Evolutionary conservation across 768 basidiomycete genomes (phyloP), one percentile per base, ranked within the genome.

Genomic region (Naganishia onofrii): DNA sequence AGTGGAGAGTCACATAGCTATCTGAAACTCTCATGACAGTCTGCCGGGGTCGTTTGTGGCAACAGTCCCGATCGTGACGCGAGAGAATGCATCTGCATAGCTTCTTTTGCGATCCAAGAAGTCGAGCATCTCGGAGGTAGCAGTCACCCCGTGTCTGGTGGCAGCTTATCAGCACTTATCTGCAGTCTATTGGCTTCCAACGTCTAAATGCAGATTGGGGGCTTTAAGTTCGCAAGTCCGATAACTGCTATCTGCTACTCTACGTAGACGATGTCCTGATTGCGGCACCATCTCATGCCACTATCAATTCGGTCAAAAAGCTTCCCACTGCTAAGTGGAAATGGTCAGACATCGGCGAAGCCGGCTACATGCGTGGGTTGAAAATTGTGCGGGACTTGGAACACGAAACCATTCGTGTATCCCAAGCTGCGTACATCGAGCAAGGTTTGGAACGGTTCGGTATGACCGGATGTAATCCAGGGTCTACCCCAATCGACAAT

Each of bases 221-320:
- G 3, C 51, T 75, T 19, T 71, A 71, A 69, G 28, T 34, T 71
- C 36, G 38, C 19, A 15, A 66, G 31, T 13, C 53, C 13, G 52
- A 34, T 38, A 58, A n/a, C n/a, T 67, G 63, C 15, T 57, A 73
- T 42, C 44, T 72, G 3, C 51, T 74, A 15, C 64, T 67, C 1
- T 72, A 74, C 52, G 71, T 74, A 36, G 73, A 74, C 48, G 73
- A 74, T 56, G 36, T 72, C 4, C 55, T 74, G 64, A 68, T 72
- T 36, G 72, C 74, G 1, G 31, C 64, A n/a, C 46, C 32, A 21
- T 26, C 26, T 2, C 15, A 38, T 7, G 26, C 38, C 5, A 54
- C 23, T 0, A 56, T 74, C 44, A 36, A 57, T 21, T 29, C 46
- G 1, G 36, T 72, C 38, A 69, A 53, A 28, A 58, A 56, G 15